Conservation (phyloP, 352 stramenopile genomes). For the Globisporangium spinosum region DNA sequence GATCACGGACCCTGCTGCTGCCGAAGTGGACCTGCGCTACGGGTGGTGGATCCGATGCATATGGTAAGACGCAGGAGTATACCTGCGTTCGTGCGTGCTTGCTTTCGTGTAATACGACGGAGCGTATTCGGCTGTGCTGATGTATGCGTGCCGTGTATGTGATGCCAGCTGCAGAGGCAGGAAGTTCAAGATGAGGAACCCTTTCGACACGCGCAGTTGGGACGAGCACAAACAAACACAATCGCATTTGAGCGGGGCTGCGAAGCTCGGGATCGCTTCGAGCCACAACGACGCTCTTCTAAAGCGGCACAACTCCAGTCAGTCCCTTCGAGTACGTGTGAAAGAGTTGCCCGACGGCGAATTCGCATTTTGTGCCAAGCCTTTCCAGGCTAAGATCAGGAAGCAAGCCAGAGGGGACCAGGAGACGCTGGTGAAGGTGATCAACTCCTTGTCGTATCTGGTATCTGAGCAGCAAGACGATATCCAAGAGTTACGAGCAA, state of each 20-base stretch:
- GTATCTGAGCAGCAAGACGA: constrained; percentile 46
- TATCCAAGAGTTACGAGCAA: constrained; percentile 14
- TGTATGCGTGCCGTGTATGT: neutral
- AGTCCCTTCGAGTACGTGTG: constrained; percentile 1
- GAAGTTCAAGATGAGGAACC: constrained; percentile 32
- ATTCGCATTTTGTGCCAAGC: constrained; percentile 20
- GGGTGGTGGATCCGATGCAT: constrained; percentile 54
- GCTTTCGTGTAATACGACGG: neutral
- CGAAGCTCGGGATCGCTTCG: constrained; percentile 11
- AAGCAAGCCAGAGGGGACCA: constrained; percentile 23
- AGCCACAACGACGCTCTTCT: neutral
- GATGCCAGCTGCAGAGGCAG: constrained; percentile 27
- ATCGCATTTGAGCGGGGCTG: constrained; percentile 17
- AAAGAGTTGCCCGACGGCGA: neutral
- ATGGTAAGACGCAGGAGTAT: constrained; percentile 18
- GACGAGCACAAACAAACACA: constrained; percentile 27
- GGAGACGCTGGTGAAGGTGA: constrained; percentile 34
- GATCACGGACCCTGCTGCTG: constrained; percentile 37
- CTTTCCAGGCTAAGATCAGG: constrained; percentile 24
- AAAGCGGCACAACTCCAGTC: neutral
- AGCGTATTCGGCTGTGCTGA: neutral
- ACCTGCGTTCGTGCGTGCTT: neutral
- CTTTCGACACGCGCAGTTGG: constrained; percentile 27
- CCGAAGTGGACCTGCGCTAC: constrained; percentile 37
- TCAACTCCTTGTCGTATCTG: constrained; percentile 40